Base-by-base conservation (phyloP, 225 moss, liverwort and hornwort genomes). In the Anthoceros angustus region DNA sequence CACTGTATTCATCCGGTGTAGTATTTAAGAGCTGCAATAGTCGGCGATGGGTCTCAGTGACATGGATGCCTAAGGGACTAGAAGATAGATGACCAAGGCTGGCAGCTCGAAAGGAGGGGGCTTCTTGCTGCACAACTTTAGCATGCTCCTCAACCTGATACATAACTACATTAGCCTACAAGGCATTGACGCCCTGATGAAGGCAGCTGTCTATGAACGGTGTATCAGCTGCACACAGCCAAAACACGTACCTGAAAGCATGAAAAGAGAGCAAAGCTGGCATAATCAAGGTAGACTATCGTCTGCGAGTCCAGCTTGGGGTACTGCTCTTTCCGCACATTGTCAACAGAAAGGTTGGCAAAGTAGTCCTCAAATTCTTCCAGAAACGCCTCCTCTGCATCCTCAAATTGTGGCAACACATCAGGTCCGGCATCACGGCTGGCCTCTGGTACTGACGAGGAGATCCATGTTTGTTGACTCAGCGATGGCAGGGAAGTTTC, bases 331-430 rank as follows among this genome's bases (percentile, higher is more conserved):
- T 80, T 80, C 48, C 93, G 73, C 72, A 87, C 46, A 42, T 84
- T 82, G 66, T 93, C 93, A 41, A 93, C 85, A 20, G 75, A 75
- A 24, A 93, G 67, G 64, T 84, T 77, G 18, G 82, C 77, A 69
- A 87, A 93, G 62, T 89, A 93, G 0, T 87, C 85, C 63, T 84
- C 89, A 62, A 82, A 89, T 43, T 89, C 89, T 42, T 85, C 85
- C 68, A 93, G 67, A 70, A 93, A 93, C 12, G 77, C 82, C 46
- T 93, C 89, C 68, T 89, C 93, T 40, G 87, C 93, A 72, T 89
- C 93, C 20, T 93, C 87, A 24, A 77, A 80, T 18, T 77, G 72
- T 62, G 74, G 77, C 65, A 87, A 65, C 64, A 80, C 77, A 60
- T 85, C 80, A 10, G 87, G 82, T 23, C 74, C 77, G 64, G 74